Evolutionary conservation across 306 rosid genomes (phyloP).

Genomic region (Pterocarpus santalinus): DNA sequence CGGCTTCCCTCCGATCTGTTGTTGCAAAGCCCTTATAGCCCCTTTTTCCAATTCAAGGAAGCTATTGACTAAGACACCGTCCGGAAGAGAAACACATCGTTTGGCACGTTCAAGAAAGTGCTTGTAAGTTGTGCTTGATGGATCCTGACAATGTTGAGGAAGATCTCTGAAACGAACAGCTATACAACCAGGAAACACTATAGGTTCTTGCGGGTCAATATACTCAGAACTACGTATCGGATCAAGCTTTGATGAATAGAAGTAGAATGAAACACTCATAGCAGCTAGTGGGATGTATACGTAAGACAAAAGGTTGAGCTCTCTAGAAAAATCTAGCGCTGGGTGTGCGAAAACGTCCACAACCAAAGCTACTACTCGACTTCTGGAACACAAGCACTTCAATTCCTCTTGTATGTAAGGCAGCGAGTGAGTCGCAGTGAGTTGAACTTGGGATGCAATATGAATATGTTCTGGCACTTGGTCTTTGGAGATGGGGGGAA

Average conservation of each 20-base stretch:
- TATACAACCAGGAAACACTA: slow-evolving; percentile 37
- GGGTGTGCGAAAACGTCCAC: slow-evolving; percentile 26
- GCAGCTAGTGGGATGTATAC: slow-evolving; percentile 37
- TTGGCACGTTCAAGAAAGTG: not conserved
- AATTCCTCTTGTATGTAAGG: slow-evolving; percentile 21
- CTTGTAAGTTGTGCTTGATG: not conserved
- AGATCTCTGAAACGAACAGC: slow-evolving; percentile 23
- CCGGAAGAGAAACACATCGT: not conserved
- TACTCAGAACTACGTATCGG: not conserved
- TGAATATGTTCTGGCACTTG: not conserved
- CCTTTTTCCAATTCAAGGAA: slow-evolving; percentile 41
- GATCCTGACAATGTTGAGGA: slow-evolving; percentile 10
- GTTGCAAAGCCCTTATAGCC: slow-evolving; percentile 19
- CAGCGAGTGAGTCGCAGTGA: not conserved
- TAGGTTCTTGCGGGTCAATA: slow-evolving; percentile 26
- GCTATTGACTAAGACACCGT: slow-evolving; percentile 46
- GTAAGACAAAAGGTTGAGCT: slow-evolving; percentile 36
- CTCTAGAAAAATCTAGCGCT: slow-evolving; percentile 33
- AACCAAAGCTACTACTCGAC: not conserved
- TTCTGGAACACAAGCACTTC: not conserved
- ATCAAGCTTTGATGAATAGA: slow-evolving; percentile 11
- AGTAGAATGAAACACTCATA: slow-evolving; percentile 14
- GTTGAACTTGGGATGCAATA: not conserved
- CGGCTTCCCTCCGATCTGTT: not conserved
- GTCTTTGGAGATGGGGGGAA: slow-evolving; percentile 9